Conservation (phyloP, 2,329 filamentous ascomycete species). For the Monilinia vaccinii-corymbosi region DNA sequence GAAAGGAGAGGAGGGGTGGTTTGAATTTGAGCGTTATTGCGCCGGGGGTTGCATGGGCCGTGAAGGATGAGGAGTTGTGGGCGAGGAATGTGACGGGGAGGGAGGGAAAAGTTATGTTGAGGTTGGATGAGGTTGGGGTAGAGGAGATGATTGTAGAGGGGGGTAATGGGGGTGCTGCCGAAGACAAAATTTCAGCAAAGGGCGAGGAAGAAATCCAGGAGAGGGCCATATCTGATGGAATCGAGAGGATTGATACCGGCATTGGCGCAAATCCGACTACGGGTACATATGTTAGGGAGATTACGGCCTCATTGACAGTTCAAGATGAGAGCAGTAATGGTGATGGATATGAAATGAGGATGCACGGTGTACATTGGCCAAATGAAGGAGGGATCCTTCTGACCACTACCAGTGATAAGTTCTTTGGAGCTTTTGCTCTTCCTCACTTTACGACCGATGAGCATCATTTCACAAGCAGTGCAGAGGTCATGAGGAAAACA, state of each 20-base stretch:
- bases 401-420: constrained; percentile 88
- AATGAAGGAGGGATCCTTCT: constrained; percentile 71
- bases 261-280: constrained; percentile 18
- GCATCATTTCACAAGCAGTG: constrained; percentile 45
- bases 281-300: constrained; percentile 48
- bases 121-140: constrained; percentile 44
- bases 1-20: constrained; percentile 31
- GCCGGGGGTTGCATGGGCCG: constrained; percentile 55
- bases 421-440: constrained; percentile 80
- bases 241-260: background rate
- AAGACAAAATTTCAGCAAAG: background rate
- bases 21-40: constrained; percentile 57
- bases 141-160: constrained; percentile 4
- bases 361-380: constrained; percentile 82
- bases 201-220: background rate
- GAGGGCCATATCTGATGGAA: constrained; percentile 1
- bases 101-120: constrained; percentile 60
- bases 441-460: constrained; percentile 67
- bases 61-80: constrained; percentile 47
- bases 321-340: constrained; percentile 62
- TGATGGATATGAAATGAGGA: constrained; percentile 67
- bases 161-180: constrained; percentile 12
- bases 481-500: constrained; percentile 63
- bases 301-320: constrained; percentile 61
- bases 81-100: constrained; percentile 71